Base-by-base conservation (phyloP, 805 yeast genomes). In the Candida ulmi region DNA sequence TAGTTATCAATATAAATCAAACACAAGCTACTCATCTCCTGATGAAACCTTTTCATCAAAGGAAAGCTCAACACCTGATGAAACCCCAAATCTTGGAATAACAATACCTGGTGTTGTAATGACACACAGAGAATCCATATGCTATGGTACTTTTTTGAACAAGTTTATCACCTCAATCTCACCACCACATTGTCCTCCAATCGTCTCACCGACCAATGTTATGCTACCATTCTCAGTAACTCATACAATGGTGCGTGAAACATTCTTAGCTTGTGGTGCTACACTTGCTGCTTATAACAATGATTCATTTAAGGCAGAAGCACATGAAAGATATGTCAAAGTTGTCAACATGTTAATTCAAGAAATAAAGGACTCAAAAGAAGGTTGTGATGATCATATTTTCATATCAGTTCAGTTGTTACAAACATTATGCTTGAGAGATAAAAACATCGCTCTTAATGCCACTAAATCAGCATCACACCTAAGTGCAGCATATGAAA, bases 231-330 rank as follows among this genome's bases (percentile, higher is more conserved):
- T 42, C 36, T 52, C 50, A 3, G 38, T 46, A 9, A 33, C 44
- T 0, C 47, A 45, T 35, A 3, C 32, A 11, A 44, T 48, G 2
- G 55, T 48, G 4, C 35, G 56, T 16, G 54, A 50, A 28, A 46
- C 50, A 17, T 51, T 49, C 38, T 30, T 52, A 3, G 54, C 59
- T 0, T 52, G 57, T 44, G 59, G 59, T 18, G 54, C 59, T 2
- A 45, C 57, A 3, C 41, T 48, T 15, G 17, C 50, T 17, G 54
- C 57, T 1, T 52, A 44, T 34, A 25, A 40, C 7, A 45, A 50
- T 12, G 56, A 51, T 29, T 33, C 36, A 18, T 53, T 39, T 26
- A 38, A 41, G 5, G 27, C 35, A 6, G 42, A 40, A 18, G 52
- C 55, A 2, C 40, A 43, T 29, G 42, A 40, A 9, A 39, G 55